Conservation (phyloP, 1,139 yeast species). For the Yamadazyma epiphylla region DNA sequence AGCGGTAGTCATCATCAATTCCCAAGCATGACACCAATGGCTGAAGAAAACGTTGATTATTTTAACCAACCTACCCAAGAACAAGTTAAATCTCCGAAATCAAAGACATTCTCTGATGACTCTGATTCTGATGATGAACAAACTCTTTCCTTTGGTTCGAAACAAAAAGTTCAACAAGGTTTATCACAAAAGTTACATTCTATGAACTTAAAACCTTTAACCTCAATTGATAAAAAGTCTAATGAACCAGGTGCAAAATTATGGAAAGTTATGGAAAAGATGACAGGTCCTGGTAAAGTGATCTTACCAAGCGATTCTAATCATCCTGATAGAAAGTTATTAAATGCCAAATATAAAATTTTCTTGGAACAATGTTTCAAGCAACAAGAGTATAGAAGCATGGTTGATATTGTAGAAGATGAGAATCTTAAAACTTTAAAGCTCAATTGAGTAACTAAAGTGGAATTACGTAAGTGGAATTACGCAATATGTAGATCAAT, state of each 20-base stretch:
- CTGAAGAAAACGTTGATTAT: constrained; percentile 43
- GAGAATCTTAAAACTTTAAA: constrained; percentile 15
- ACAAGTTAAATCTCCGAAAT: constrained; percentile 11
- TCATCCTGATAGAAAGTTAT: constrained; percentile 65
- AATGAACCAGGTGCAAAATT: constrained; percentile 50
- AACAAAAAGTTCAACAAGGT: constrained; percentile 47
- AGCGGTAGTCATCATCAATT: constrained; percentile 46
- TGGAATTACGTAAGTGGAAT: background rate
- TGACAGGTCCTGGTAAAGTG: constrained; percentile 81
- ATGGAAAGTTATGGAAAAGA: constrained; percentile 82
- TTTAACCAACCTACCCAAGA: constrained; percentile 30
- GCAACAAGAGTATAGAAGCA: constrained; percentile 70
- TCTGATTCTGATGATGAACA: constrained; percentile 42
- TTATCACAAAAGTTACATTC: constrained; percentile 36
- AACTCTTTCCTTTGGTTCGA: constrained; percentile 58
- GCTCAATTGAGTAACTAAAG: constrained; percentile 3
- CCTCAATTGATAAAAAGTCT: constrained; percentile 16
- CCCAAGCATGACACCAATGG: constrained; percentile 52
- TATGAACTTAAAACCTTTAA: constrained; percentile 39
- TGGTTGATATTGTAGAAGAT: constrained; percentile 59
- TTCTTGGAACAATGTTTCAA: constrained; percentile 83
- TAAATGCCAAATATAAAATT: constrained; percentile 74
- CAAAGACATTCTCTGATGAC: constrained; percentile 13
- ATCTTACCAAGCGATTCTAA: constrained; percentile 59
- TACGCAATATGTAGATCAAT: too few species aligned